Base-by-base conservation (phyloP, 1,284 basidiomycete genomes). In the Cutaneotrichosporon sp. region DNA sequence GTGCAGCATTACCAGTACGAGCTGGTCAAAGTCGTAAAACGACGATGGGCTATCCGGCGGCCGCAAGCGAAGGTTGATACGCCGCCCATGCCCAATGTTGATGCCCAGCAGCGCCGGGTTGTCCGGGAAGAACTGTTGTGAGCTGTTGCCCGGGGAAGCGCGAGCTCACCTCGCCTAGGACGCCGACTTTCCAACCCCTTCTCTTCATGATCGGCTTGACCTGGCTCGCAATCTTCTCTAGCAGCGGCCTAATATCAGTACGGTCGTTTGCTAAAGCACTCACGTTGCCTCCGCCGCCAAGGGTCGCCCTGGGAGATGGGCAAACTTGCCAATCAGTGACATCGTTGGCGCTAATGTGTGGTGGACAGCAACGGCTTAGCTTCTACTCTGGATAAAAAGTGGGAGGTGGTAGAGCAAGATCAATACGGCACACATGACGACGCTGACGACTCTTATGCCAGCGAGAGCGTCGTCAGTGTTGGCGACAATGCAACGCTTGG, bases 181-280 rank as follows among this genome's bases (percentile, higher is more conserved):
- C 79, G n/a, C 88, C 88, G 8, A 94, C 78, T 33, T 80, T 78
- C 89, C 89, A 92, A 7, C 76, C 76, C 61, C 85, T 84, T 62
- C 85, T 88, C 55, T 83, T 78, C 90, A 92, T 92, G 62, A 93
- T 88, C 4, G 90, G 90, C 70, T 90, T 90, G 42, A 91, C 88
- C 48, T 88, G 79, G 14, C 85, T 85, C 0, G 87, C 86, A 30
- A 88, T 79, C 61, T 82, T 81, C 67, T 89, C 83, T 26, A 92
- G 79, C 57, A 87, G 52, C 1, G 68, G 68, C 47, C 72, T 75
- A 46, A 8, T 9, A 46, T 51, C 42, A 54, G 52, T 5, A 21
- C 38, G 23, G 14, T 18, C 23, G 4, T 12, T 14, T 21, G 33
- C 12, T 9, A 4, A 22, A n/a, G 40, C n/a, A 14, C 70, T 66